Evolutionary conservation across 768 basidiomycete genomes (phyloP), one percentile per base, ranked within the genome.

Genomic region (Boletus eberwhitei): DNA sequence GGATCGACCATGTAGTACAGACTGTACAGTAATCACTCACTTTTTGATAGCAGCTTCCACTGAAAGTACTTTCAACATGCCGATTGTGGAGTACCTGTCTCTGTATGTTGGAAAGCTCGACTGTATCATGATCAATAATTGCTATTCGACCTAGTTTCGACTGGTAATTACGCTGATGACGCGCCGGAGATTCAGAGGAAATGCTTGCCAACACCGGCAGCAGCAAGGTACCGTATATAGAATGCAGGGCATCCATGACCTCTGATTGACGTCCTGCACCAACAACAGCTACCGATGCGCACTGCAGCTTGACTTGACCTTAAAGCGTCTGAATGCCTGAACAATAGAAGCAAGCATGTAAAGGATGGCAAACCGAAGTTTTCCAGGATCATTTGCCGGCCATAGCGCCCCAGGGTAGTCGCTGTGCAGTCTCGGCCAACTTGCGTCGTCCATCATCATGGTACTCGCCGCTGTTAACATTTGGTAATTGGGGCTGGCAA

Each of bases 191-290:
- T n/a, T n/a, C n/a, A 53, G 34, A 49, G 24, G 8, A 47, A 41
- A 26, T 41, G 65, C 87, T 59, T 63, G 91, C 96, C 96, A 54
- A 98, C 79, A 24, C 97, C 97, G 14, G 92, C 89, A 8, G 92
- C 91, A 4, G 85, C 92, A 12, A 99, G 82, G 70, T 98, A 97
- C 66, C n/a, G n/a, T n/a, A n/a, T n/a, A n/a, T 97, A 92, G 43
- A 99, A 76, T 38, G 91, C 92, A 44, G 97, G 94, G 69, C 97
- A 98, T 12, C 97, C 97, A 13, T 98, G 78, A 9, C 97, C 97
- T n/a, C n/a, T n/a, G n/a, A n/a, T n/a, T n/a, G n/a, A n/a, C n/a
- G n/a, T 0, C 97, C 97, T 14, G 95, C 97, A 26, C 97, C 97
- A 4, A 98, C 83, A 4, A 98, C 91, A 14, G 86, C 85, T 3